phyloP scores from a whole-genome alignment of 805 yeast species.

The Candida wancherniae region DNA sequence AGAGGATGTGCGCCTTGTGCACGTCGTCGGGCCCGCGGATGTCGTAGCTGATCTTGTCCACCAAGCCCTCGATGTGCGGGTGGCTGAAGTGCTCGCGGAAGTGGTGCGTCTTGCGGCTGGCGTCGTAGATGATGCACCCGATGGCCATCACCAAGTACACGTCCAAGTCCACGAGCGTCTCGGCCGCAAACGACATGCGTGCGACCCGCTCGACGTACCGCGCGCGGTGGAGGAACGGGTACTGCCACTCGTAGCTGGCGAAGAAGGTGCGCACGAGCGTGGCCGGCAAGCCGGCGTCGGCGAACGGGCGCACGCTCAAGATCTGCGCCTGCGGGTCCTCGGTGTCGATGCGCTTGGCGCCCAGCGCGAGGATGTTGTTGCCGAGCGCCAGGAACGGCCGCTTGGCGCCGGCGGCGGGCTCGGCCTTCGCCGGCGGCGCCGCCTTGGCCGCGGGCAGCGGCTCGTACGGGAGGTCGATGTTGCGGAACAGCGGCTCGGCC shows the following conservation, averaged over 20 bases:
- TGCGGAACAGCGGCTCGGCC: constrained; percentile 8
- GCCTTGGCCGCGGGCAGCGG: not conserved
- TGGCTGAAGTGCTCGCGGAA: constrained; percentile 30
- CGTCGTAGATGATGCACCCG: constrained; percentile 35
- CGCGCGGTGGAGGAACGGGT: constrained; percentile 30
- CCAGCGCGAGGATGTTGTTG: constrained; percentile 9
- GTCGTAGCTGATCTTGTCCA: constrained; percentile 30
- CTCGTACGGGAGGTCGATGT: not conserved
- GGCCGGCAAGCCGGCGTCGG: constrained; percentile 25
- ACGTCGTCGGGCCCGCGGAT: constrained; percentile 21
- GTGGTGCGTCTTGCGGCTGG: constrained; percentile 18
- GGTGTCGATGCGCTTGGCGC: constrained; percentile 2
- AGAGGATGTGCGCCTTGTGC: constrained; percentile 26
- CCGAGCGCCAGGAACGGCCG: constrained; percentile 9
- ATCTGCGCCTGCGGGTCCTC: constrained; percentile 26
- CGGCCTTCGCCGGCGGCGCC: constrained; percentile 3
- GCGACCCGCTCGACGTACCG: constrained; percentile 20
- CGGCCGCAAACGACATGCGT: constrained; percentile 28
- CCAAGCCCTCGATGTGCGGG: constrained; percentile 27
- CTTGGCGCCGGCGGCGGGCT: constrained; percentile 2
- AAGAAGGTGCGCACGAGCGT: constrained; percentile 32
- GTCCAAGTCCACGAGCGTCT: constrained; percentile 35
- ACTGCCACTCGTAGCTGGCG: constrained; percentile 31
- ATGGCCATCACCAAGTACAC: constrained; percentile 35
- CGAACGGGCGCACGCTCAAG: constrained; percentile 31